Conservation (phyloP, 169 alveolate genomes). For the Cystoisospora suis region DNA sequence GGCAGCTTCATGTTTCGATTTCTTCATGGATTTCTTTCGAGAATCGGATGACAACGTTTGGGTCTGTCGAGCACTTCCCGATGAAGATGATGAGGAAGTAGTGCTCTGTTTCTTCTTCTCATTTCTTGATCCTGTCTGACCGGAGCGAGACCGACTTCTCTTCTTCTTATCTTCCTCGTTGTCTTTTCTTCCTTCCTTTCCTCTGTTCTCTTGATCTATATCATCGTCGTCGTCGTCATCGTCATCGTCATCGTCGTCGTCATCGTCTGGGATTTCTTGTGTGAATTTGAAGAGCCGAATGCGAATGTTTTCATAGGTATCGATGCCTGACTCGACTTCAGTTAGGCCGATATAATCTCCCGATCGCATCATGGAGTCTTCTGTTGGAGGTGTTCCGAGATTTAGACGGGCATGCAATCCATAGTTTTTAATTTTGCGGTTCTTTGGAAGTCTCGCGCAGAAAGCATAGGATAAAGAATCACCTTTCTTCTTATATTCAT, state of each 20-base stretch:
- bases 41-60: too few species aligned
- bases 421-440: not conserved
- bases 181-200: too few species aligned
- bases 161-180: too few species aligned
- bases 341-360: slow-evolving; percentile 1
- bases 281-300: not conserved
- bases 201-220: too few species aligned
- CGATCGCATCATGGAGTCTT: not conserved
- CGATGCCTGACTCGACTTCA: slow-evolving; percentile 12
- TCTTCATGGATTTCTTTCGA: too few species aligned
- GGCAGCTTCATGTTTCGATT: not conserved
- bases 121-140: too few species aligned
- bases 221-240: too few species aligned
- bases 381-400: not conserved
- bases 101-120: too few species aligned
- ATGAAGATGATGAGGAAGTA: too few species aligned
- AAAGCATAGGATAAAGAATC: not conserved
- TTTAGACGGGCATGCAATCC: not conserved
- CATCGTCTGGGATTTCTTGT: not conserved
- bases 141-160: too few species aligned
- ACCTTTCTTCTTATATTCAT: not conserved
- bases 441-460: slow-evolving; percentile 19
- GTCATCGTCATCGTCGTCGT: not conserved
- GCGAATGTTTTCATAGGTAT: not conserved
- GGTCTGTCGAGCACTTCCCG: too few species aligned